Evolutionary conservation across 768 basidiomycete species (phyloP).

Genomic region (Suillus brevipes): DNA sequence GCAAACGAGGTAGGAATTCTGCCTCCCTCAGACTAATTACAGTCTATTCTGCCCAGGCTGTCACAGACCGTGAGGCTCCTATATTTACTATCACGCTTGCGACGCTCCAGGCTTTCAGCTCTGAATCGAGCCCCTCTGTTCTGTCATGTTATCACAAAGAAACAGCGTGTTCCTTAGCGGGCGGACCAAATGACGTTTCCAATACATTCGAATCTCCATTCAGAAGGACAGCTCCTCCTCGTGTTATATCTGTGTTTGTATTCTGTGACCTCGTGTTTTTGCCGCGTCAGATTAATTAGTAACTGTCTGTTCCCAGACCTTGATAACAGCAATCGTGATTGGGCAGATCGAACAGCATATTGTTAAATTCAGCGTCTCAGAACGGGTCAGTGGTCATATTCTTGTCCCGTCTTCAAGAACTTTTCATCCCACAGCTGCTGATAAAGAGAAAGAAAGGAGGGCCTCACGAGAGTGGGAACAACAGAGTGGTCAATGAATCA

Average conservation of each 20-base stretch:
- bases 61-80: not conserved
- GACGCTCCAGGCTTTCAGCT: not conserved
- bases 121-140: not conserved
- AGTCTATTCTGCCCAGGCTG: not conserved
- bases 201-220: not conserved
- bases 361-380: not conserved
- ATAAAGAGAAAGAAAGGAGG: conserved; percentile 1
- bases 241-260: not conserved
- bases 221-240: not conserved
- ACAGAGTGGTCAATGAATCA: not conserved
- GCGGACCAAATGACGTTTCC: not conserved
- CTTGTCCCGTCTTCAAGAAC: conserved; percentile 17
- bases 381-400: not conserved
- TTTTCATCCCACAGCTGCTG: conserved; percentile 26
- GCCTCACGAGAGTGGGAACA: not conserved
- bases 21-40: not conserved
- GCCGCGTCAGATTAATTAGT: not conserved
- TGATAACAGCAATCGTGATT: not conserved
- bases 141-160: not conserved
- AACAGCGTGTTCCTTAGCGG: not conserved
- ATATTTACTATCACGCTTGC: not conserved
- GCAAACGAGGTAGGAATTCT: not conserved
- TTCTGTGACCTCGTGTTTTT: not conserved
- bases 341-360: not conserved
- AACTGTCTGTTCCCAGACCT: not conserved